A percentile compares a stretch with the other conserved stretches of the same genome.
These are phyloP conservation scores for Metarhizium guizhouense DNA, from an alignment of 2,329 filamentous ascomycete genomes.

Conservation along the genomic window DNA sequence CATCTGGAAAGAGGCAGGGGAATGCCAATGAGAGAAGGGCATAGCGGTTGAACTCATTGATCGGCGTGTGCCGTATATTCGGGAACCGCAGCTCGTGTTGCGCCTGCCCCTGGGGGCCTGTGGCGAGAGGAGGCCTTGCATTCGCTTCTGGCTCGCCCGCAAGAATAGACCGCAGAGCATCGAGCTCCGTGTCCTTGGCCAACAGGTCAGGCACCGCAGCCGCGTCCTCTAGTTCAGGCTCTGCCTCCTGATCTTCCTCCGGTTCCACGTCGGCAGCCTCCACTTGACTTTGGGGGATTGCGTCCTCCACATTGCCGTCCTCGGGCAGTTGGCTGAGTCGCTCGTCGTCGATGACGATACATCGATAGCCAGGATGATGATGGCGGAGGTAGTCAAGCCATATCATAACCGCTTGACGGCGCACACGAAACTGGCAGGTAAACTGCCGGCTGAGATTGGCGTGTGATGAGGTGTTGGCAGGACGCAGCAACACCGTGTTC, in stretches of 20 bases:
- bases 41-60: neutral
- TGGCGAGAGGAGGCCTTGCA: neutral
- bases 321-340: conserved; percentile 3
- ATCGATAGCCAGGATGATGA: neutral
- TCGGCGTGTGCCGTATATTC: neutral
- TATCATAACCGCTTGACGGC: neutral
- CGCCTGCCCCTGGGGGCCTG: neutral
- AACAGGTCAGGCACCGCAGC: conserved; percentile 5
- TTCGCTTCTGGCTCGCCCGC: neutral
- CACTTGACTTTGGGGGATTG: neutral
- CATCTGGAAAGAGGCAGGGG: too few species aligned
- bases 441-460: too few species aligned
- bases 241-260: too few species aligned
- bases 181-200: conserved; percentile 5
- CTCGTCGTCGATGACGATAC: conserved; percentile 3
- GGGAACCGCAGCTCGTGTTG: conserved; percentile 4
- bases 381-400: conserved; percentile 5
- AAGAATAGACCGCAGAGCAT: conserved; percentile 1
- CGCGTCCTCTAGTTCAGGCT: too few species aligned
- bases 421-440: conserved; percentile 1
- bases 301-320: neutral
- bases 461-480: too few species aligned
- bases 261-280: neutral
- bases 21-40: too few species aligned
- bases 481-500: too few species aligned